Evolutionary conservation across 768 basidiomycete genomes (phyloP).

Genomic region (Gloeopeniophorella convolvens): DNA sequence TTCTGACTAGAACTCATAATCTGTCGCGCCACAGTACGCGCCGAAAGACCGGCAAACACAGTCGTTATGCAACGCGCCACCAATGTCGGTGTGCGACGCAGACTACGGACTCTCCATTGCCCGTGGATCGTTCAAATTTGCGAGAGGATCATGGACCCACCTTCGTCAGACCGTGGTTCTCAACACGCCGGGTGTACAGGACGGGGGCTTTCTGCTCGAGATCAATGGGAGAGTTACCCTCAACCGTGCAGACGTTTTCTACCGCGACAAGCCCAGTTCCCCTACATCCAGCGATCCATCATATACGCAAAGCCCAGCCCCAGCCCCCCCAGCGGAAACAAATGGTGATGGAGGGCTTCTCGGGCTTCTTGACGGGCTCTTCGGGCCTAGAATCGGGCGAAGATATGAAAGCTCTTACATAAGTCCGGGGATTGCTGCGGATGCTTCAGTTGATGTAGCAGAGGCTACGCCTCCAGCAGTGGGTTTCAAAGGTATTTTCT

Average conservation of each 20-base stretch:
- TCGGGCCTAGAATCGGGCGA: no score
- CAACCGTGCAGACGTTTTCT: conserved; percentile 50
- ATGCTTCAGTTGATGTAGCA: not conserved
- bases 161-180: conserved; percentile 62
- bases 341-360: no score
- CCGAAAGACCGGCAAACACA: conserved; percentile 62
- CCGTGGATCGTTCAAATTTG: conserved; percentile 62
- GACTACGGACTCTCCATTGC: conserved; percentile 71
- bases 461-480: conserved; percentile 21
- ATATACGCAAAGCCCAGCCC: no score
- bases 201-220: conserved; percentile 58
- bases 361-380: no score
- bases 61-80: conserved; percentile 49
- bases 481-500: conserved; percentile 54
- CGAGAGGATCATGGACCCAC: conserved; percentile 61
- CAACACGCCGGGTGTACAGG: conserved; percentile 66
- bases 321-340: no score
- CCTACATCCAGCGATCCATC: no score
- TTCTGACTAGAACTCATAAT: not conserved
- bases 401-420: no score
- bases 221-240: conserved; percentile 57
- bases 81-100: conserved; percentile 54
- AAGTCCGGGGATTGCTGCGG: no score
- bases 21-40: conserved; percentile 48
- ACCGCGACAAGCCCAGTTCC: no score